A percentile compares a stretch with the other conserved stretches of the same genome.
These are phyloP conservation scores for Fusarium pseudoanthophilum DNA, from an alignment of 2,329 filamentous ascomycete genomes.

Conservation along the genomic window DNA sequence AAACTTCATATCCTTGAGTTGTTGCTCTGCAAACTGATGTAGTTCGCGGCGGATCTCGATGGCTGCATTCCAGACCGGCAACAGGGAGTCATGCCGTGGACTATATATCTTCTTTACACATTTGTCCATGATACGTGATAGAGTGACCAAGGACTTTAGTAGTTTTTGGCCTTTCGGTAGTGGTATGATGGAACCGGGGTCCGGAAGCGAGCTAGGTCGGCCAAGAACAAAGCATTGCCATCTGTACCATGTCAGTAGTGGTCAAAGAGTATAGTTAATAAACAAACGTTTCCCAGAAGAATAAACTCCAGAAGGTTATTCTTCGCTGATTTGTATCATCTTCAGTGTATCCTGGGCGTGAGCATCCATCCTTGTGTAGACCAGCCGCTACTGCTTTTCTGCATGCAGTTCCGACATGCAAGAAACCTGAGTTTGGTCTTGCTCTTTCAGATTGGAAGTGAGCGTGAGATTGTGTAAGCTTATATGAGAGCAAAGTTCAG, in stretches of 20 bases:
- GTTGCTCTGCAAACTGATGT: conserved; percentile 45
- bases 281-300: conserved; percentile 55
- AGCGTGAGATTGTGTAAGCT: conserved; percentile 45
- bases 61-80: conserved; percentile 49
- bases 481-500: conserved; percentile 1
- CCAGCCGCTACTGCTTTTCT: conserved; percentile 57
- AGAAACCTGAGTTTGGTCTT: conserved; percentile 55
- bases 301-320: conserved; percentile 51
- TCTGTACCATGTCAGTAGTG: conserved; percentile 36
- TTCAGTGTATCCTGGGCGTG: conserved; percentile 43
- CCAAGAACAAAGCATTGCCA: conserved; percentile 58
- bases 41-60: conserved; percentile 47
- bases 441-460: conserved; percentile 58
- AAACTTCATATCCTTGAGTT: conserved; percentile 47
- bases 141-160: conserved; percentile 48
- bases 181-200: conserved; percentile 51
- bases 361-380: conserved; percentile 55
- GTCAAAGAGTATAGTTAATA: neutral
- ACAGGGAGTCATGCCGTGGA: conserved; percentile 51
- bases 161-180: conserved; percentile 52
- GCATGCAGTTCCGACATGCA: conserved; percentile 53
- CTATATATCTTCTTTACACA: conserved; percentile 55
- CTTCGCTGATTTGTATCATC: conserved; percentile 52
- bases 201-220: conserved; percentile 53
- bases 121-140: conserved; percentile 54